A percentile compares a stretch with the other conserved stretches of the same genome.
These are phyloP conservation scores for Russula earlei DNA, from an alignment of 768 basidiomycete species.

Conservation along the genomic window DNA sequence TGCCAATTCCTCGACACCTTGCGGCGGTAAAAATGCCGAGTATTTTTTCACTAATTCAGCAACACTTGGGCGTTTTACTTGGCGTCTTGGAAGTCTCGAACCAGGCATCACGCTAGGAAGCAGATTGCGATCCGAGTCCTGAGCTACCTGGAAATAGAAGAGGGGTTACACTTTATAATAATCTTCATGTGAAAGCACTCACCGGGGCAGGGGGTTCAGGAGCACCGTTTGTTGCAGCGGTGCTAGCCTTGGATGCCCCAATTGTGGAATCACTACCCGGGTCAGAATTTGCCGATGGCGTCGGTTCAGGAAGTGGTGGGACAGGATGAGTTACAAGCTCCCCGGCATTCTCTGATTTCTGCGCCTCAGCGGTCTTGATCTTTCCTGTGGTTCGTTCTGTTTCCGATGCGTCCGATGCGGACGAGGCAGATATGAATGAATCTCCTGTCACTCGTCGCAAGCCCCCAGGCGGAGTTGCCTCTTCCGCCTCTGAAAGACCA, in stretches of 20 bases:
- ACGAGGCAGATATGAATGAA: slow-evolving; percentile 44
- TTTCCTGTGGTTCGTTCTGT: slow-evolving; percentile 36
- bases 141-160: slow-evolving; percentile 2
- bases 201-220: slow-evolving; percentile 17
- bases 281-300: slow-evolving; percentile 38
- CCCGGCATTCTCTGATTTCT: background rate
- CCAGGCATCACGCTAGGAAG: slow-evolving; percentile 24
- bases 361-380: slow-evolving; percentile 18
- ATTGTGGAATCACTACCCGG: slow-evolving; percentile 82
- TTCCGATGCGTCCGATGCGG: slow-evolving; percentile 66
- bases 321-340: background rate
- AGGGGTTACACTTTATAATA: background rate
- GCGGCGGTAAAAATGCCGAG: slow-evolving; percentile 65
- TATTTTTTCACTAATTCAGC: slow-evolving; percentile 81
- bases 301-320: background rate
- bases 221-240: background rate
- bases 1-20: slow-evolving; percentile 61
- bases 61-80: slow-evolving; percentile 51
- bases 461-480: slow-evolving; percentile 34
- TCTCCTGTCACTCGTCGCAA: slow-evolving; percentile 43
- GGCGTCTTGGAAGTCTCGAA: slow-evolving; percentile 58
- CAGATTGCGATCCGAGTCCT: slow-evolving; percentile 6
- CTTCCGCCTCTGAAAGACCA: slow-evolving; percentile 68
- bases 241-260: slow-evolving; percentile 36
- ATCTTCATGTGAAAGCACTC: background rate